phyloP scores from a whole-genome alignment of 2,329 filamentous ascomycete genomes.

The Acephala macrosclerotiorum region DNA sequence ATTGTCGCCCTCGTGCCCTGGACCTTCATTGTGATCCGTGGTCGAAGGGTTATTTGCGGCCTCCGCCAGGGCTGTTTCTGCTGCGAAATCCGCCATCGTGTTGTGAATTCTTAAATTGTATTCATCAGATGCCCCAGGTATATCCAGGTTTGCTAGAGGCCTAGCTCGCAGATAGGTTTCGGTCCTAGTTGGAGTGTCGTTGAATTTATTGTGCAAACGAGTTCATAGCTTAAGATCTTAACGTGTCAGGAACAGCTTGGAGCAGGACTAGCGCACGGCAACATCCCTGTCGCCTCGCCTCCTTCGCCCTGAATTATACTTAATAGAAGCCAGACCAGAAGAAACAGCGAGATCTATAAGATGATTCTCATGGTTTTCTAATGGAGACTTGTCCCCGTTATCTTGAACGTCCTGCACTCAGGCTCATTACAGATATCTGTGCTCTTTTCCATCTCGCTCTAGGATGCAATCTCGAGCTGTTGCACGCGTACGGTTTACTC shows the following conservation, averaged over 20 bases:
- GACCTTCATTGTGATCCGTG: constrained; percentile 28
- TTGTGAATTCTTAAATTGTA: constrained; percentile 21
- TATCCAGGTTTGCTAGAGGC: constrained; percentile 18
- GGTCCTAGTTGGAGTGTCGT: background rate
- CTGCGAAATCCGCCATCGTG: constrained; percentile 42
- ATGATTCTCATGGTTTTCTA: no score
- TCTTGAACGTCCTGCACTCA: no score
- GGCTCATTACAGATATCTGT: no score
- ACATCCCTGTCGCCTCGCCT: background rate
- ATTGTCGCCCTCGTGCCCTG: constrained; percentile 68
- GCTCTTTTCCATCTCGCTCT: no score
- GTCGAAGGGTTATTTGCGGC: constrained; percentile 24
- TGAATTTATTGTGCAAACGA: background rate
- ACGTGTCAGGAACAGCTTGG: constrained; percentile 5
- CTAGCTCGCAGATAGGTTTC: constrained; percentile 18
- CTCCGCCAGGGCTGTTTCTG: constrained; percentile 36
- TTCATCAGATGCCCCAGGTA: constrained; percentile 26
- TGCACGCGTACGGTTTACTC: no score
- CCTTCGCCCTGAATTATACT: no score
- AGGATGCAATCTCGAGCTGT: no score
- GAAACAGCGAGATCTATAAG: background rate
- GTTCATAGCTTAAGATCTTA: constrained; percentile 1
- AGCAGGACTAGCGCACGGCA: background rate
- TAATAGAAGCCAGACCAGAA: background rate
- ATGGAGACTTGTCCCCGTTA: no score